phyloP scores from a whole-genome alignment of 257 asterid genomes.

The Petunia axillaris region DNA sequence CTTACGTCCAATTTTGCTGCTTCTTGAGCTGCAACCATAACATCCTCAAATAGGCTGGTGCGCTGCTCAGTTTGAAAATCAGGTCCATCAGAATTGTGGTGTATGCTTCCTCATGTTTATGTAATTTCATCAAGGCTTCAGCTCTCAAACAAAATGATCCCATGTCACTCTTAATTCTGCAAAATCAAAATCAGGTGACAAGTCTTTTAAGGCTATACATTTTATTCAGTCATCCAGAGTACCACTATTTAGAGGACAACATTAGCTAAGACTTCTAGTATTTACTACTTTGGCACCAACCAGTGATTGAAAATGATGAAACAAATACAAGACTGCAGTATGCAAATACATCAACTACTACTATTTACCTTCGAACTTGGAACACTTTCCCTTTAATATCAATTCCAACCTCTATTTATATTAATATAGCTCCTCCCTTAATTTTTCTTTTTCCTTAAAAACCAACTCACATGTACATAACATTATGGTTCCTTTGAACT shows the following conservation, averaged over 20 bases:
- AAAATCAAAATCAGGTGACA: background rate
- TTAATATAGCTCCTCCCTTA: too few relatives aligned
- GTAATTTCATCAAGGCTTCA: constrained; percentile 57
- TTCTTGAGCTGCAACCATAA: constrained; percentile 49
- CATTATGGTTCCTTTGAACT: constrained; percentile 17
- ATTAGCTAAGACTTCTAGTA: background rate
- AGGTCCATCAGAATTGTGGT: constrained; percentile 46
- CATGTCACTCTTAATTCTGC: background rate
- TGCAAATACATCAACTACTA: background rate
- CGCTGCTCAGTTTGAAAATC: constrained; percentile 47
- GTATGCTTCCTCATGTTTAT: constrained; percentile 57
- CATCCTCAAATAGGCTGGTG: constrained; percentile 51
- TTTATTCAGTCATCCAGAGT: background rate
- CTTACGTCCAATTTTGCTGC: constrained; percentile 51
- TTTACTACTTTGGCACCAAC: background rate
- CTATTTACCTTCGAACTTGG: background rate
- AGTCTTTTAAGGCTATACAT: background rate
- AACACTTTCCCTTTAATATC: background rate
- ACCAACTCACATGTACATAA: background rate
- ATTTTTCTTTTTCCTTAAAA: background rate
- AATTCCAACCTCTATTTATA: background rate
- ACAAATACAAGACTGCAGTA: too few relatives aligned
- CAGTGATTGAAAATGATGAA: background rate
- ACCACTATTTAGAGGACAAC: background rate
- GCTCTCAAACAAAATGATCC: constrained; percentile 35